A percentile compares a stretch with the other conserved stretches of the same genome.
Evolutionary conservation across 129 eudicot genomes (phyloP).

Genomic region (Pseudognaphalium luteoalbum): DNA sequence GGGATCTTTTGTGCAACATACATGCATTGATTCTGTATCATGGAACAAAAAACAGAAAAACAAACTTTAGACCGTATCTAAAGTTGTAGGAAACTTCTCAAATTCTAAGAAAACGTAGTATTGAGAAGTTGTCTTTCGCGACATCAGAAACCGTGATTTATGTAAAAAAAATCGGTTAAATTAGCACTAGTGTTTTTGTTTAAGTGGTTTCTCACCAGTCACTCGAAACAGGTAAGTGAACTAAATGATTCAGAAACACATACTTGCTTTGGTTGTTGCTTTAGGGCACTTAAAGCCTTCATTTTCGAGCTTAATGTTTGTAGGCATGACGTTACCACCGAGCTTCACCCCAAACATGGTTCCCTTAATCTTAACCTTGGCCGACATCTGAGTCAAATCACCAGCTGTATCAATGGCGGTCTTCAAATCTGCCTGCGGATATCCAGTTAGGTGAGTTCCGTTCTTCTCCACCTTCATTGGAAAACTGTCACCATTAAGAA

Average conservation of each 20-base stretch:
- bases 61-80: background rate
- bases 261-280: constrained; percentile 41
- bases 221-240: background rate
- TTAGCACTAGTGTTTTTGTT: too few species aligned
- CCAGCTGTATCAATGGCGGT: constrained; percentile 86
- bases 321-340: constrained; percentile 63
- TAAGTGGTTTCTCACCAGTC: background rate
- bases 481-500: constrained; percentile 53
- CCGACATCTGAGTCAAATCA: constrained; percentile 54
- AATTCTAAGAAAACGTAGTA: background rate
- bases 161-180: background rate
- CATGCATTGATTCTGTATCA: constrained; percentile 54
- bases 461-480: constrained; percentile 59
- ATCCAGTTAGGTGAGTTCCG: constrained; percentile 69
- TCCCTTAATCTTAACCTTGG: constrained; percentile 52
- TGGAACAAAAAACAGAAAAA: constrained; percentile 9
- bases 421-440: constrained; percentile 66
- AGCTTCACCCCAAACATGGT: constrained; percentile 61
- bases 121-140: too few species aligned
- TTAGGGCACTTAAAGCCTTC: constrained; percentile 85
- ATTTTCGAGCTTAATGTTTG: constrained; percentile 56
- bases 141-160: too few species aligned
- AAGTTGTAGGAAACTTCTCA: background rate
- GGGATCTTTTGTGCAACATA: constrained; percentile 75
- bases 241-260: constrained; percentile 16